Evolutionary conservation across 176 grass and related monocot genomes (phyloP).

Genomic region (Puccinellia tenuiflora): DNA sequence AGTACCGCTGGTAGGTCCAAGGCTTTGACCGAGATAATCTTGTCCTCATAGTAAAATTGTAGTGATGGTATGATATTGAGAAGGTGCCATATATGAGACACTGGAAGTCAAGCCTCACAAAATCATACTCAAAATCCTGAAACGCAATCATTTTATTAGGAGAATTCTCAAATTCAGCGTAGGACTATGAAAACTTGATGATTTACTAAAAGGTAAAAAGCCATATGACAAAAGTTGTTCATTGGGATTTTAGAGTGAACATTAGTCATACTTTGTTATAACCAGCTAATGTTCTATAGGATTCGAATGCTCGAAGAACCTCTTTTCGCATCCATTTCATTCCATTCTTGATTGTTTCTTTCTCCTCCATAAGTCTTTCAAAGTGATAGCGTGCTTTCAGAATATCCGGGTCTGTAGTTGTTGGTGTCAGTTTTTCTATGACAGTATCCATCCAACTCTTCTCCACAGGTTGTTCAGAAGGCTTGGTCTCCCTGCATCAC

Average conservation of each 20-base stretch:
- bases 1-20: neutral
- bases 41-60: conserved; percentile 6
- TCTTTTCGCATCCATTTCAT: conserved; percentile 9
- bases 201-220: neutral
- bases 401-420: neutral
- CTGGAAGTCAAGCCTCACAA: neutral
- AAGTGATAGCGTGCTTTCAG: neutral
- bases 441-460: neutral
- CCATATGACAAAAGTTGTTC: neutral
- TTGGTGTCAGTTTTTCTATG: neutral
- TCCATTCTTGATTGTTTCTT: neutral
- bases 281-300: neutral
- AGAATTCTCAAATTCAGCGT: neutral
- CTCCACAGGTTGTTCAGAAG: neutral
- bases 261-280: neutral
- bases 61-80: conserved; percentile 1
- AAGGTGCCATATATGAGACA: neutral
- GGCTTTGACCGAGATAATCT: neutral
- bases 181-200: neutral
- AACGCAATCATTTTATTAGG: neutral
- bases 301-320: neutral
- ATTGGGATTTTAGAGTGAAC: neutral
- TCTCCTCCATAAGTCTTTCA: neutral
- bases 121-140: neutral
- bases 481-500: neutral